These are phyloP conservation scores for Mycena amicta DNA, from an alignment of 768 basidiomycete genomes.

Conservation along the genomic window DNA sequence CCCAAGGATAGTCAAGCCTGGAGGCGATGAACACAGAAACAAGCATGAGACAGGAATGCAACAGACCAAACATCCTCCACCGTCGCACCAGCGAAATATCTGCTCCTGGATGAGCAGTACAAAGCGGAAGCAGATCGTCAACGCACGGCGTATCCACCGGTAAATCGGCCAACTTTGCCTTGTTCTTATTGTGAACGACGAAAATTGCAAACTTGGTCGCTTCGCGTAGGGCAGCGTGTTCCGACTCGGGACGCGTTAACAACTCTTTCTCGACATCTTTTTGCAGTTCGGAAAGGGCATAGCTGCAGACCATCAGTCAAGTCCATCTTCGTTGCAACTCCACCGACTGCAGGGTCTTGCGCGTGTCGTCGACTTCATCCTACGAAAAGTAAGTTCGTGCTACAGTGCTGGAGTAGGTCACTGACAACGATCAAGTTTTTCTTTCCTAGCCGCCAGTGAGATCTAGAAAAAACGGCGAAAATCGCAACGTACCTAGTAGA, in stretches of 20 bases:
- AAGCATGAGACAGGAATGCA: no score
- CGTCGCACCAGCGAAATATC: constrained; percentile 84
- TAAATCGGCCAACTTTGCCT: constrained; percentile 78
- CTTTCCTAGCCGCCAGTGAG: constrained; percentile 7
- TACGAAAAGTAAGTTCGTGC: constrained; percentile 29
- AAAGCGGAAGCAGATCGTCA: constrained; percentile 10
- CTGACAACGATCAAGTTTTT: constrained; percentile 22
- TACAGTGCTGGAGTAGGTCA: background rate
- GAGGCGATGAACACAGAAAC: no score
- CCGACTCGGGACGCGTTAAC: constrained; percentile 62
- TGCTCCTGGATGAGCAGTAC: no score
- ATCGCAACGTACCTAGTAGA: constrained; percentile 63
- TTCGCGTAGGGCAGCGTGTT: constrained; percentile 65
- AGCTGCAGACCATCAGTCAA: constrained; percentile 47
- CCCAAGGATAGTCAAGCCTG: constrained; percentile 88
- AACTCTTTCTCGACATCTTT: constrained; percentile 84
- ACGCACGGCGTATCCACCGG: constrained; percentile 66
- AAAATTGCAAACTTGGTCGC: constrained; percentile 88
- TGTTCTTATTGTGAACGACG: constrained; percentile 93
- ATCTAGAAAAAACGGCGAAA: background rate
- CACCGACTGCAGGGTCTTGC: constrained; percentile 83
- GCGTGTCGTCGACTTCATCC: constrained; percentile 89
- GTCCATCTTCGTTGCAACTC: background rate
- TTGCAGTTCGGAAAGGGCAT: constrained; percentile 86
- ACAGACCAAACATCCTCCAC: constrained; percentile 73